Base-by-base conservation (phyloP, 179 eudicot genomes). In the Beta lomatogona region DNA sequence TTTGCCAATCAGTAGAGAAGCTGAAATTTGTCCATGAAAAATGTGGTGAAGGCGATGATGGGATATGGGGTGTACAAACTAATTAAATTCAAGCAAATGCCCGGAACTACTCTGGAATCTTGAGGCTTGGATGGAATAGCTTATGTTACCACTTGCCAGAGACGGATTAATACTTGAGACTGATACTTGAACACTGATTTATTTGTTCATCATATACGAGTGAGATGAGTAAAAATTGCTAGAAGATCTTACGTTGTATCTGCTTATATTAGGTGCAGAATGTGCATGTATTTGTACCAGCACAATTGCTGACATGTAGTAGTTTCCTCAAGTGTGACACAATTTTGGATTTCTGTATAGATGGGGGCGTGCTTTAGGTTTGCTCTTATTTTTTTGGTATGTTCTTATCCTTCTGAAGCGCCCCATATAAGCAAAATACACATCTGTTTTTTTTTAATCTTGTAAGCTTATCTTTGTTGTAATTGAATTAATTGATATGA, bases 1-100 rank as follows among this genome's bases (percentile, higher is more conserved):
- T 94, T 78, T 94, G 98, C 85, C 90, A 89, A 73, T 93, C 96
- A 6, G 94, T 86, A 21, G 92, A 92, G 83, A 90, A 89, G 85
- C 88, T 94, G 86, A 86, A 88, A 79, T 86, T 75, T 21, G 93
- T 93, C 61, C 98, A 94, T 75, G 89, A 88, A 81, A 89, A 87
- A 41, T 93, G 97, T 16, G 92, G 97, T 14, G 98, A 94, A 82
- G 96, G 93, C 3, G 92, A 91, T 72, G 94, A 83, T 70, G 84
- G 77, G 74, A 46, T 87, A 46, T 85, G 89, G 88, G 88, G 88
- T 25, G 86, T 83, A 59, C 44, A 83, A 31, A 22, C 36, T 69
- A n/a, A 22, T 18, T 3, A 81, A 9, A 0, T 74, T 13, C 55
- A 9, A 22, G 41, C 53, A 74, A 75, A 36, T 6, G 81, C 16